These are phyloP conservation scores for Teratosphaeria pseudoeucalypti DNA, from an alignment of 2,329 filamentous ascomycete species.

Conservation along the genomic window DNA sequence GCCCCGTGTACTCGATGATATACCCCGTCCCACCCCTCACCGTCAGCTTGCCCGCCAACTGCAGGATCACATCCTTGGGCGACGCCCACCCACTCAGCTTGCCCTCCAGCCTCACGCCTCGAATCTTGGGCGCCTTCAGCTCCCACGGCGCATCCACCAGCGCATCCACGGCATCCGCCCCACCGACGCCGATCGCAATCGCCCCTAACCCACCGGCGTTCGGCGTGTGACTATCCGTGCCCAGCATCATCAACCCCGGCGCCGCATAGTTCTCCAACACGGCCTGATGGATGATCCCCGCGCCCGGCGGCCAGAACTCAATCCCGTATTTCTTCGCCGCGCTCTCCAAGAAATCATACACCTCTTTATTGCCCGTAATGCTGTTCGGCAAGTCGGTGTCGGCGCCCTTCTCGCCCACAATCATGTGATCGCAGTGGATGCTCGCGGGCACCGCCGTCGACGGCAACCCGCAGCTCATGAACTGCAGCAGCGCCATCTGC, in stretches of 20 bases:
- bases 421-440: conserved; percentile 98
- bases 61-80: conserved; percentile 90
- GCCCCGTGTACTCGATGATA: conserved; percentile 68
- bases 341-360: conserved; percentile 94
- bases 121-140: conserved; percentile 81
- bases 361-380: conserved; percentile 87
- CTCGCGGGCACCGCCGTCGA: conserved; percentile 88
- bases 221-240: conserved; percentile 93
- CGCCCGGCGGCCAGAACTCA: conserved; percentile 90
- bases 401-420: conserved; percentile 86
- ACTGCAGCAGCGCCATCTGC: conserved; percentile 96
- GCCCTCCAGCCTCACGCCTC: conserved; percentile 77
- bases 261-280: conserved; percentile 96
- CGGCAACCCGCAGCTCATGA: conserved; percentile 91
- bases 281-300: conserved; percentile 94
- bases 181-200: conserved; percentile 92
- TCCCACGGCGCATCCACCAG: conserved; percentile 96
- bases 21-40: conserved; percentile 85
- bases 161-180: conserved; percentile 93
- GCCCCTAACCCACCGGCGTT: conserved; percentile 92
- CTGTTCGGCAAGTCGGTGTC: conserved; percentile 74
- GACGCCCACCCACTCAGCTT: conserved; percentile 81
- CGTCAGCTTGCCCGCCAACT: conserved; percentile 78
- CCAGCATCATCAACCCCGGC: conserved; percentile 97
- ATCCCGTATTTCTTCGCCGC: conserved; percentile 85